Evolutionary conservation across 2,329 filamentous ascomycete species (phyloP), one percentile per base, ranked within the genome.

Genomic region (Claviceps capensis): DNA sequence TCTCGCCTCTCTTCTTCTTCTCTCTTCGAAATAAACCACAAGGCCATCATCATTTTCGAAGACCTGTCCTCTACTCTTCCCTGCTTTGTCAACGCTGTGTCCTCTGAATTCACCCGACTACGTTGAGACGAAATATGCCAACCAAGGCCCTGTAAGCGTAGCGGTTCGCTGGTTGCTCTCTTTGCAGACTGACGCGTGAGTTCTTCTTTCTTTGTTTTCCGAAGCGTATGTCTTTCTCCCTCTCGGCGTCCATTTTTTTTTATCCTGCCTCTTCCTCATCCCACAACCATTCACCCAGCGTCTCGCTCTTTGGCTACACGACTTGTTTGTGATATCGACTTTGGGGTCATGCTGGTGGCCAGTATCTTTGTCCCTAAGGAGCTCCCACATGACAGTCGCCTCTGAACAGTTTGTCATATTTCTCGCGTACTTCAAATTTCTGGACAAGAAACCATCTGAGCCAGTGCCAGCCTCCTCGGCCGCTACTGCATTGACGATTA

Each of bases 111-210:
- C 36, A 34, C 30, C 30, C 8, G 23, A 49, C 26, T 49, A 50
- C 41, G 52, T 52, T 47, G 40, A 34, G 30, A 55, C 47, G 61
- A 63, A 57, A 57, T 52, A 58, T 56, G 38, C 46, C 45, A 37
- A 42, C 50, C 51, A 53, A 55, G 59, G 54, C 53, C 60, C 64
- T 69, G 61, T 71, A 72, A 70, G 65, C 56, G 63, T 71, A 71
- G 60, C 58, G 53, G 52, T 65, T 65, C 63, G 62, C 62, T 62
- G 60, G 63, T 66, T 63, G 61, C 61, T 63, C 52, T 59, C 54
- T 50, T 54, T 57, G 58, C 55, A 57, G 57, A 51, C 56, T 61
- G 56, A 58, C 60, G 52, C 57, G 65, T 67, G 60, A 65, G 63
- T 63, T 50, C 52, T 52, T 59, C 54, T 56, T 55, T 50, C 43